Evolutionary conservation across 2,329 filamentous ascomycete species (phyloP).

Genomic region (Arthrobotrys entomopaga): DNA sequence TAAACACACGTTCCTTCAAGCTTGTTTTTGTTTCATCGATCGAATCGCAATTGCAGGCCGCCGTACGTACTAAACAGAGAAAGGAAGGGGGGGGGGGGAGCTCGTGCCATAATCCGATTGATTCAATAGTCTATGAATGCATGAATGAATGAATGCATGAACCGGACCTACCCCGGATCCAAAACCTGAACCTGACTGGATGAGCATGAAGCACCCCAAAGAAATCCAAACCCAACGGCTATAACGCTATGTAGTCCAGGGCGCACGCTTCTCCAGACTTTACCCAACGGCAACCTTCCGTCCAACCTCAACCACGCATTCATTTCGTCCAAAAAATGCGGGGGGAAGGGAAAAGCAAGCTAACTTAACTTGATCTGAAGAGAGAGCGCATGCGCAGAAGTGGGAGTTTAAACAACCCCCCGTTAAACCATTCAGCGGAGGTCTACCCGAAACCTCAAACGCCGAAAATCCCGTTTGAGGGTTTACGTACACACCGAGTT

Average conservation of each 20-base stretch:
- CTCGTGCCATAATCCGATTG: not conserved
- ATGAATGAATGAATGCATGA: too few species aligned
- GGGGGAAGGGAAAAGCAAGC: constrained; percentile 11
- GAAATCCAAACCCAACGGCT: constrained; percentile 15
- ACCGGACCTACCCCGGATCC: too few species aligned
- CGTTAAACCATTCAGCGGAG: constrained; percentile 11
- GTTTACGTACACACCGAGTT: constrained; percentile 1
- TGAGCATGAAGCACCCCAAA: too few species aligned
- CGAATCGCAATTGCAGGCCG: constrained; percentile 5
- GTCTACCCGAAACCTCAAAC: constrained; percentile 16
- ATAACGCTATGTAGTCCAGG: too few species aligned
- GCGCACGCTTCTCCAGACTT: not conserved
- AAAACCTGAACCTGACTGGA: too few species aligned
- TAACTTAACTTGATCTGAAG: too few species aligned
- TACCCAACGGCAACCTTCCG: constrained; percentile 42
- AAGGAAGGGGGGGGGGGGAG: too few species aligned
- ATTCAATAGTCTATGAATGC: too few species aligned
- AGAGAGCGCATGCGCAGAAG: too few species aligned
- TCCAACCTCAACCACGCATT: not conserved
- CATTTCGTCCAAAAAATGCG: constrained; percentile 22
- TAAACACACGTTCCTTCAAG: constrained; percentile 3
- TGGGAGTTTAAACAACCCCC: not conserved
- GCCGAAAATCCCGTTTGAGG: constrained; percentile 1
- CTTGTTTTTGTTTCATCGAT: not conserved
- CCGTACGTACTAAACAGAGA: too few species aligned